A percentile compares a stretch with the other conserved stretches of the same genome.
phyloP scores from a whole-genome alignment of 1,139 yeast genomes.

The Nematodospora anomalae region DNA sequence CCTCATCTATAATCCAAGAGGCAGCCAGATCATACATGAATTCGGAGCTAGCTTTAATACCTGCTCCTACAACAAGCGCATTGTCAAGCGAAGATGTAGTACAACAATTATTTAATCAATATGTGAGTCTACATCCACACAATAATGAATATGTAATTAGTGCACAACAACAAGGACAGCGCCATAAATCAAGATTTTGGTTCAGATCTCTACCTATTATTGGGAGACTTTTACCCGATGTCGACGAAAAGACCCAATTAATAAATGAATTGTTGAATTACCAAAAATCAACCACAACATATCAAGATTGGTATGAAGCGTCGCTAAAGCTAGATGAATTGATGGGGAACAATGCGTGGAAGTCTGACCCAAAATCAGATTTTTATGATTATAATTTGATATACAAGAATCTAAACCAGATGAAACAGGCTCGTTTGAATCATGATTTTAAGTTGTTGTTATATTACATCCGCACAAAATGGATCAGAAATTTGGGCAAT shows the following conservation, averaged over 20 bases:
- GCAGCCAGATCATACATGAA: constrained; percentile 4
- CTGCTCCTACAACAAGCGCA: constrained; percentile 1
- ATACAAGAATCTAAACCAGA: constrained; percentile 50
- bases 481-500: constrained; percentile 84
- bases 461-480: constrained; percentile 76
- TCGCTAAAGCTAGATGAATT: constrained; percentile 65
- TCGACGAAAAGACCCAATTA: constrained; percentile 27
- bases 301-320: constrained; percentile 67
- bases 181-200: constrained; percentile 8
- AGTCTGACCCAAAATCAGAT: constrained; percentile 55
- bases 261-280: constrained; percentile 40
- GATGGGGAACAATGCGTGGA: constrained; percentile 71
- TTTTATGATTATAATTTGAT: constrained; percentile 73
- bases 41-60: constrained; percentile 4
- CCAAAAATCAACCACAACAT: constrained; percentile 63
- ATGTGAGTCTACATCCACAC: constrained; percentile 10
- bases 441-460: constrained; percentile 62
- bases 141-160: constrained; percentile 6
- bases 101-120: constrained; percentile 13
- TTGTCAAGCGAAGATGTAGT: constrained; percentile 12
- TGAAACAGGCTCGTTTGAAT: constrained; percentile 57
- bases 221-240: constrained; percentile 25
- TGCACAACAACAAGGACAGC: not conserved
- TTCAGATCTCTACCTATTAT: constrained; percentile 28
- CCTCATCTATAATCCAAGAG: too few species aligned